Base-by-base conservation (phyloP, 352 stramenopile species). In the Blastocystis sp. region DNA sequence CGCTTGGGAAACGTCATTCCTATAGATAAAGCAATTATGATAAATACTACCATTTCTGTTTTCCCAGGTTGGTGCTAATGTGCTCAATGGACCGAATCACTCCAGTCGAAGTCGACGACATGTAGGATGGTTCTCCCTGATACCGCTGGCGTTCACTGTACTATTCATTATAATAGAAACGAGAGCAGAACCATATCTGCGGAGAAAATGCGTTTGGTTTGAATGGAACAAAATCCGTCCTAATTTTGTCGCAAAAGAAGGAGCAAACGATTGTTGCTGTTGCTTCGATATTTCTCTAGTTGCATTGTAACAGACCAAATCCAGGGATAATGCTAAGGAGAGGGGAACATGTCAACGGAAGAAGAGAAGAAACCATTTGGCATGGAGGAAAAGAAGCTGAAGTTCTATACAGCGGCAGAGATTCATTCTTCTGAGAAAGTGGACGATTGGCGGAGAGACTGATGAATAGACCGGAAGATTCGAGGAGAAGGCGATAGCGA, bases 41-140 rank as follows among this genome's bases (percentile, higher is more conserved):
- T 34, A 59, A 38, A 0, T 0, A 1, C 28, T 42, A 84, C 74
- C 74, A 84, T 24, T 68, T n/a, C n/a, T 59, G 24, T n/a, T 69
- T 52, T 57, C 3, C 57, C 38, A 84, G 34, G 52, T 52, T 43
- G 2, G 65, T n/a, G 17, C 69, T 21, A 52, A 84, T 84, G n/a
- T 45, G 57, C 11, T 69, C 60, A 69, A 84, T 84, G 10, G 74
- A 84, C 54, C 69, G 52, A 3, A 84, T 68, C 28, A 84, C 40
- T 19, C 45, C 3, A 68, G 54, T 84, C 4, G 66, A 54, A 2
- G 74, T 69, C 10, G 48, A 70, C 43, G 74, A 45, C 38, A 84
- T 84, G 43, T 84, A 84, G 7, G 74, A 84, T 28, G 34, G 57
- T 4, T 69, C 74, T 2, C 57, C 66, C 57, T 84, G 74, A 84